phyloP scores from a whole-genome alignment of 371 early-diverging fungal genomes.

The Mortierella polycephala region DNA sequence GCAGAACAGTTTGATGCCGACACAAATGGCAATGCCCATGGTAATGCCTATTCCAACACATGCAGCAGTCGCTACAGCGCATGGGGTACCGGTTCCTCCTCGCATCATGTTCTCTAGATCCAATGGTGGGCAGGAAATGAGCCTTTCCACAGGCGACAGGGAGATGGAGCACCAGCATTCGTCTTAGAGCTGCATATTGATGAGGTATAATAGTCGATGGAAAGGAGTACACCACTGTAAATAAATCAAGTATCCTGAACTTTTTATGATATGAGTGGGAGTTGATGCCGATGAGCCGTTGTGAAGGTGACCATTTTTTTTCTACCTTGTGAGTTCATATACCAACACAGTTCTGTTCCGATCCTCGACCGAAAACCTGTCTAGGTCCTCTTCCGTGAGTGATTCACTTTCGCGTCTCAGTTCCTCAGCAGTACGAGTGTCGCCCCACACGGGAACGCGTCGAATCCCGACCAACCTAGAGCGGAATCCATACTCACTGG shows the following conservation, averaged over 20 bases:
- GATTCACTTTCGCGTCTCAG: slow-evolving; percentile 20
- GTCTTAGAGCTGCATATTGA: not conserved
- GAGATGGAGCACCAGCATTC: not conserved
- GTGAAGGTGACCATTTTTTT: not conserved
- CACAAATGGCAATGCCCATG: slow-evolving; percentile 22
- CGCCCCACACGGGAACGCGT: slow-evolving; percentile 38
- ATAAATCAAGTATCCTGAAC: not conserved
- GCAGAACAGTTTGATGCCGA: slow-evolving; percentile 9
- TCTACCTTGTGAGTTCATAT: slow-evolving; percentile 32
- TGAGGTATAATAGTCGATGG: not conserved
- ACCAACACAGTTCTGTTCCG: slow-evolving; percentile 49
- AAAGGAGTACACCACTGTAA: not conserved
- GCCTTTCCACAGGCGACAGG: not conserved
- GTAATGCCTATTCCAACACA: slow-evolving; percentile 9
- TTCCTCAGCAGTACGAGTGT: slow-evolving; percentile 28
- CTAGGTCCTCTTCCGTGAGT: slow-evolving; percentile 31
- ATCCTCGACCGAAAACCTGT: slow-evolving; percentile 31
- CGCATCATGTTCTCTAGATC: slow-evolving; percentile 13
- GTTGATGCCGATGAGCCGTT: too few species aligned
- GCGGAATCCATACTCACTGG: slow-evolving; percentile 15
- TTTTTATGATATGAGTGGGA: not conserved
- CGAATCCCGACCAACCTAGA: slow-evolving; percentile 32
- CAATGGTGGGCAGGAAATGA: slow-evolving; percentile 26
- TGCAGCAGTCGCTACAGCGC: not conserved
- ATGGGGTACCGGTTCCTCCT: not conserved